Percentiles rank a stretch among this genome's conserved stretches.
phyloP scores from a whole-genome alignment of 2,329 filamentous ascomycete species.

The Neoarthrinium moseri region DNA sequence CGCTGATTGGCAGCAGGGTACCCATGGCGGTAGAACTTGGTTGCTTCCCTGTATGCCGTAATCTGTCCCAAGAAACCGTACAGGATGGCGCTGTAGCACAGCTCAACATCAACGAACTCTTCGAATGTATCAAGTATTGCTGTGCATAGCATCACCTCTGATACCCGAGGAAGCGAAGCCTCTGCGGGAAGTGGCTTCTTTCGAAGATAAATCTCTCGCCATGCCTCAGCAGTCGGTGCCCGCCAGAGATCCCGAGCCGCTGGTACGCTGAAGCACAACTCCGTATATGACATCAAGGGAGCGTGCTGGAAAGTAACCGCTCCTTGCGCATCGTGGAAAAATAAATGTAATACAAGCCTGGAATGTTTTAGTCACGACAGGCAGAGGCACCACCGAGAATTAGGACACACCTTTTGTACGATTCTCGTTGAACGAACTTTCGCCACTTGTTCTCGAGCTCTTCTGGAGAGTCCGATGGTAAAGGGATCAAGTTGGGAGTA shows the following conservation, averaged over 20 bases:
- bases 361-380: background rate
- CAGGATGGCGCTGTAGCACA: constrained; percentile 25
- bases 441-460: constrained; percentile 23
- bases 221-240: constrained; percentile 21
- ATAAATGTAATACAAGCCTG: constrained; percentile 25
- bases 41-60: constrained; percentile 27
- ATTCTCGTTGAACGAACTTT: constrained; percentile 23
- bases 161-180: constrained; percentile 18
- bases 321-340: constrained; percentile 22
- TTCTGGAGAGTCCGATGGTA: constrained; percentile 17
- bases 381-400: background rate
- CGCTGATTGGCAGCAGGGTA: background rate
- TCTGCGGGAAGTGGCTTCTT: constrained; percentile 16
- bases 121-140: constrained; percentile 17
- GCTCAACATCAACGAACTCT: constrained; percentile 26
- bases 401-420: constrained; percentile 21
- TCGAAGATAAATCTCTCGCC: constrained; percentile 21
- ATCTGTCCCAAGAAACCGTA: constrained; percentile 32
- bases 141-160: constrained; percentile 20
- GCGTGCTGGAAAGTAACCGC: constrained; percentile 22
- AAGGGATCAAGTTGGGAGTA: constrained; percentile 16
- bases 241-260: constrained; percentile 24
- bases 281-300: constrained; percentile 21
- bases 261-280: constrained; percentile 22
- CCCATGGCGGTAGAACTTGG: constrained; percentile 23